Percentiles rank a stretch among this genome's conserved stretches.
Conservation (phyloP, 2,329 filamentous ascomycete genomes). For the Exophiala xenobiotica region DNA sequence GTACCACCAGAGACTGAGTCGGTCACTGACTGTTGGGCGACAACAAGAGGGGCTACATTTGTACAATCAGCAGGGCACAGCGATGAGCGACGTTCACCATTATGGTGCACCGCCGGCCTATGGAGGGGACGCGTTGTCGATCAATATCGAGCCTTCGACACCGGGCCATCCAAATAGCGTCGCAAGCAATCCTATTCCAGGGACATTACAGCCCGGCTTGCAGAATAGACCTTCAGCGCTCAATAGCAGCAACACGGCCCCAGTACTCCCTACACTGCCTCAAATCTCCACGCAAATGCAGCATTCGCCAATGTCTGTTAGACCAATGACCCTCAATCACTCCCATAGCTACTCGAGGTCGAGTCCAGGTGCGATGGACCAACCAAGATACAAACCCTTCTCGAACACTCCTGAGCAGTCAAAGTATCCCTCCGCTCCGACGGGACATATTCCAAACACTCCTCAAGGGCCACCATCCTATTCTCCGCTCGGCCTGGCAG, state of each 20-base stretch:
- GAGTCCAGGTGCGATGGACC: slow-evolving; percentile 67
- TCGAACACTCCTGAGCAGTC: slow-evolving; percentile 60
- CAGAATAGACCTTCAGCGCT: slow-evolving; percentile 53
- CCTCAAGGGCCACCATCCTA: slow-evolving; percentile 66
- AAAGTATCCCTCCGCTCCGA: slow-evolving; percentile 59
- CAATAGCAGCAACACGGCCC: slow-evolving; percentile 55
- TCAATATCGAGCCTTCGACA: slow-evolving; percentile 61
- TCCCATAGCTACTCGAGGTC: slow-evolving; percentile 80
- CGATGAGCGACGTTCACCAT: slow-evolving; percentile 48
- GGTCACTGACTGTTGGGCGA: slow-evolving; percentile 45
- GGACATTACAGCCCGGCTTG: slow-evolving; percentile 59
- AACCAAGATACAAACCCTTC: slow-evolving; percentile 62
- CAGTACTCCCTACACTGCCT: slow-evolving; percentile 58
- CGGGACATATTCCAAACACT: slow-evolving; percentile 53
- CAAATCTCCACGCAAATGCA: slow-evolving; percentile 46
- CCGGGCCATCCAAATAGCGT: slow-evolving; percentile 42
- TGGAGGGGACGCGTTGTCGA: slow-evolving; percentile 51
- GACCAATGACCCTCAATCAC: slow-evolving; percentile 63
- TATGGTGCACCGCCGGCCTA: slow-evolving; percentile 51
- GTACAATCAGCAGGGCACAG: slow-evolving; percentile 39
- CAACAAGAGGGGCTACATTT: slow-evolving; percentile 59
- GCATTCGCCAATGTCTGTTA: slow-evolving; percentile 57
- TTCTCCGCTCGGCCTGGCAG: slow-evolving; percentile 84
- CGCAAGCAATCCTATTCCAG: slow-evolving; percentile 51
- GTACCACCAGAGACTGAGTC: slow-evolving; percentile 35